Evolutionary conservation across 2,329 filamentous ascomycete genomes (phyloP).

Genomic region (Penicillium janthinellum): DNA sequence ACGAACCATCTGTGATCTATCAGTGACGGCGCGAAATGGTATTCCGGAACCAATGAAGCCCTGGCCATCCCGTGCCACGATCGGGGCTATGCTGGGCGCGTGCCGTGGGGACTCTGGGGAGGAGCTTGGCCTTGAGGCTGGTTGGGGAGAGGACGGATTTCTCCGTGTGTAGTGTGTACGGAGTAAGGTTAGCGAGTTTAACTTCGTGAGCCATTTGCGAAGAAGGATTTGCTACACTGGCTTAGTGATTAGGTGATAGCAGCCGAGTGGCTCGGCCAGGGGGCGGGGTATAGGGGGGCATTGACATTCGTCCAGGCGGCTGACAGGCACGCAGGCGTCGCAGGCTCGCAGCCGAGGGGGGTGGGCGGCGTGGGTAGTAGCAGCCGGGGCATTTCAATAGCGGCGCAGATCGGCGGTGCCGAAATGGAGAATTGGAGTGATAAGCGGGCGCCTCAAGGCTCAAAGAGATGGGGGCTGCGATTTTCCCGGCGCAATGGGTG

Average conservation of each 20-base stretch:
- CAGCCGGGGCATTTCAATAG: constrained; percentile 26
- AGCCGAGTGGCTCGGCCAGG: neutral
- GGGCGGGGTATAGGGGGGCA: neutral
- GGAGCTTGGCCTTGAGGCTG: neutral
- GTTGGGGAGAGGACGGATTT: neutral
- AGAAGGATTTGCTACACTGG: too few species aligned
- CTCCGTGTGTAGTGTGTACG: neutral
- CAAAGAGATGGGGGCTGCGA: neutral
- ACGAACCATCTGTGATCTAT: constrained; percentile 14
- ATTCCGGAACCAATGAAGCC: neutral
- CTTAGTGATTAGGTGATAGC: too few species aligned
- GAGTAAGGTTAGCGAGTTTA: too few species aligned
- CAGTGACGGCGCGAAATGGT: neutral
- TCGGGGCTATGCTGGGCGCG: constrained; percentile 15
- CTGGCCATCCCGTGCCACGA: constrained; percentile 1
- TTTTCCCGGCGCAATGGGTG: neutral
- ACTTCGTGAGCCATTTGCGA: neutral
- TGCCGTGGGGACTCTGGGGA: too few species aligned
- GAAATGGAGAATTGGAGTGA: constrained; percentile 17
- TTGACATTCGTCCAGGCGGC: constrained; percentile 5
- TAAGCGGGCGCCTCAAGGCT: constrained; percentile 13
- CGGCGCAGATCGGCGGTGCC: constrained; percentile 26
- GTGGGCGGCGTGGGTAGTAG: constrained; percentile 17
- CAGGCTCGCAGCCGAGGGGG: constrained; percentile 23
- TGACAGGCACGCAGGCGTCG: constrained; percentile 21